Conservation (phyloP, 352 stramenopile genomes). For the Pythium pyrilobum region DNA sequence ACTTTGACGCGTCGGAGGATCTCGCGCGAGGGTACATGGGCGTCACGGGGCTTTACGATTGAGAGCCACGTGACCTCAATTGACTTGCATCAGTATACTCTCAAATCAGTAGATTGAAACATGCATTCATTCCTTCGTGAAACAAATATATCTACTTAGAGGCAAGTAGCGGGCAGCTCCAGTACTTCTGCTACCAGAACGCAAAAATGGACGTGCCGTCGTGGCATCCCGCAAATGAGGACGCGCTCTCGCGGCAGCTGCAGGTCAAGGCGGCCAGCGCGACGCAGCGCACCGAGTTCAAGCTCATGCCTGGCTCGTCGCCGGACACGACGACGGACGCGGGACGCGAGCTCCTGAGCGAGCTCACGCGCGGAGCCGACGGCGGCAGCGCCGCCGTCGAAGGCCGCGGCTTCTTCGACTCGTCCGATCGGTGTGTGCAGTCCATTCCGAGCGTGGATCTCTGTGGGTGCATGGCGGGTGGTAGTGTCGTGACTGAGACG, state of each 20-base stretch:
- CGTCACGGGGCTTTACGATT: slow-evolving; percentile 33
- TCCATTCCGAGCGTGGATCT: not conserved
- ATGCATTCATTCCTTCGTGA: not conserved
- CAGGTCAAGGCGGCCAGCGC: slow-evolving; percentile 14
- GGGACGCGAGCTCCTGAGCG: slow-evolving; percentile 49
- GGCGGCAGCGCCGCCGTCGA: slow-evolving; percentile 31
- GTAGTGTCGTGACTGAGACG: not conserved
- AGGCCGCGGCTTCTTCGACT: slow-evolving; percentile 60
- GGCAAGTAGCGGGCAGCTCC: too few relatives aligned
- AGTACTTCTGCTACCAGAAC: not conserved
- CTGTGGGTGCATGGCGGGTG: not conserved
- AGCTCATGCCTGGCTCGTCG: slow-evolving; percentile 51
- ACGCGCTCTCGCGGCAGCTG: slow-evolving; percentile 31
- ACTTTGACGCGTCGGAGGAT: slow-evolving; percentile 30
- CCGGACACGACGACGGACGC: slow-evolving; percentile 61
- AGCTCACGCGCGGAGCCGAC: slow-evolving; percentile 27
- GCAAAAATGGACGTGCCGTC: slow-evolving; percentile 58
- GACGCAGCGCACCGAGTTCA: slow-evolving; percentile 55
- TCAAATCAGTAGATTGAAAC: too few relatives aligned
- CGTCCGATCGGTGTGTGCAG: slow-evolving; percentile 43
- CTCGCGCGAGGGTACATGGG: slow-evolving; percentile 37
- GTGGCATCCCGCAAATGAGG: slow-evolving; percentile 70
- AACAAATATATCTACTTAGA: too few relatives aligned
- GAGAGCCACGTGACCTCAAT: too few relatives aligned
- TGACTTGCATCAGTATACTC: not conserved